A percentile compares a stretch with the other conserved stretches of the same genome.
These are phyloP conservation scores for Nannochloris sp. DNA, from an alignment of 139 green algal species.

Conservation along the genomic window DNA sequence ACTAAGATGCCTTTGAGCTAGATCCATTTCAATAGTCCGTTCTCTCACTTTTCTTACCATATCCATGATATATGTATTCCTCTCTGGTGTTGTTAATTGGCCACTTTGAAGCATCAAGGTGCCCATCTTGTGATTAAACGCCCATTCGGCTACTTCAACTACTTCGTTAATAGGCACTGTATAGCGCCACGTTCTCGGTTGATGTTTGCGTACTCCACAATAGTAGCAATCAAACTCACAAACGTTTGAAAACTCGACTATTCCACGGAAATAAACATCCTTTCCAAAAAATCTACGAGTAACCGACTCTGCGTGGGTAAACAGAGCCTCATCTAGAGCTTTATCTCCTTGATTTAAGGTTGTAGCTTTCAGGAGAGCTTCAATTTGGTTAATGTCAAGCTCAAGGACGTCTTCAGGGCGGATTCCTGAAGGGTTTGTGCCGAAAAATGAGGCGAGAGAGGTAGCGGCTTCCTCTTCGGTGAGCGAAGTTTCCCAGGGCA, in stretches of 20 bases:
- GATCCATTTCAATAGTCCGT: constrained; percentile 37
- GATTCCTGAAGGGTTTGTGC: constrained; percentile 24
- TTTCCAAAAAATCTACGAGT: constrained; percentile 41
- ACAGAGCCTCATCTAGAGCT: constrained; percentile 49
- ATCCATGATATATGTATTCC: constrained; percentile 38
- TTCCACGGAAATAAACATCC: constrained; percentile 44
- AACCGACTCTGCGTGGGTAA: constrained; percentile 41
- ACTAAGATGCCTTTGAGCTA: constrained; percentile 6
- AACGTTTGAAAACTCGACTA: constrained; percentile 61
- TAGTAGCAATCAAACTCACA: constrained; percentile 61
- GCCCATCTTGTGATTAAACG: constrained; percentile 43
- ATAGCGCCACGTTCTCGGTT: constrained; percentile 35
- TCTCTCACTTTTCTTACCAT: constrained; percentile 19
- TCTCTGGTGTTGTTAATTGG: constrained; percentile 42
- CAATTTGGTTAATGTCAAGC: constrained; percentile 31
- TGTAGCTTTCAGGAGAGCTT: constrained; percentile 12
- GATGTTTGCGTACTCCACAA: constrained; percentile 59
- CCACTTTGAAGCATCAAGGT: constrained; percentile 56
- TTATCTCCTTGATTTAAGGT: not conserved
- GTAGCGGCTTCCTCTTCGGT: constrained; percentile 26
- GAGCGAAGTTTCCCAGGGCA: constrained; percentile 45
- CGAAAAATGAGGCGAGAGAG: constrained; percentile 43
- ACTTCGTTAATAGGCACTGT: constrained; percentile 46
- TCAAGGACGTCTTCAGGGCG: constrained; percentile 34
- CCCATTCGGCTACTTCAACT: constrained; percentile 45